A percentile compares a stretch with the other conserved stretches of the same genome.
Conservation (phyloP, 2,329 filamentous ascomycete species). For the Epichloe aotearoae region DNA sequence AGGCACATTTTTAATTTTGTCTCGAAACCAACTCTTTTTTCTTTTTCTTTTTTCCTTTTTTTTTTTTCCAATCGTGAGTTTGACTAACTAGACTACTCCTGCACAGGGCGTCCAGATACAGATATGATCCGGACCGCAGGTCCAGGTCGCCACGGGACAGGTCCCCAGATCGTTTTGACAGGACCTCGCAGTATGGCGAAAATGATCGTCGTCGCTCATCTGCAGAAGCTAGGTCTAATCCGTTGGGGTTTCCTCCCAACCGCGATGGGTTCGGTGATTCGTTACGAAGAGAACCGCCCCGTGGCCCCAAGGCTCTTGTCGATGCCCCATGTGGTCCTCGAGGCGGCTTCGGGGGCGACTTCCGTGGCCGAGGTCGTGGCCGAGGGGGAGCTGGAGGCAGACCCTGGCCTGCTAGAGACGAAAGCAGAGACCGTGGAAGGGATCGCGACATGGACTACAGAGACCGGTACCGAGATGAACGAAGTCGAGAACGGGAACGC, state of each 20-base stretch:
- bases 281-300: constrained; percentile 55
- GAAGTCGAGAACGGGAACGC: constrained; percentile 42
- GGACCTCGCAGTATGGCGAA: constrained; percentile 42
- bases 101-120: constrained; percentile 40
- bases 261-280: constrained; percentile 45
- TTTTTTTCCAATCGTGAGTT: neutral
- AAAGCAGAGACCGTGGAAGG: constrained; percentile 42
- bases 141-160: constrained; percentile 55
- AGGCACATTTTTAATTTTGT: neutral
- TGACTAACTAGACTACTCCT: constrained; percentile 3
- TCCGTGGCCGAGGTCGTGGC: constrained; percentile 32
- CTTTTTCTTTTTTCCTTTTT: neutral
- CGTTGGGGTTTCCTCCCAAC: constrained; percentile 45
- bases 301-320: constrained; percentile 67
- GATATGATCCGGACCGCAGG: constrained; percentile 50
- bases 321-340: constrained; percentile 57
- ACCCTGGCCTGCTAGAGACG: constrained; percentile 44
- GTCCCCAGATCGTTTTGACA: constrained; percentile 53
- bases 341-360: constrained; percentile 53
- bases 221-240: constrained; percentile 41
- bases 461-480: constrained; percentile 5
- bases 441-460: constrained; percentile 5
- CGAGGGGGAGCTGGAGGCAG: constrained; percentile 38
- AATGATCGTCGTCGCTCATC: constrained; percentile 58
- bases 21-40: neutral